Base-by-base conservation (phyloP, 306 rosid genomes). In the Lathyrus oleraceus region DNA sequence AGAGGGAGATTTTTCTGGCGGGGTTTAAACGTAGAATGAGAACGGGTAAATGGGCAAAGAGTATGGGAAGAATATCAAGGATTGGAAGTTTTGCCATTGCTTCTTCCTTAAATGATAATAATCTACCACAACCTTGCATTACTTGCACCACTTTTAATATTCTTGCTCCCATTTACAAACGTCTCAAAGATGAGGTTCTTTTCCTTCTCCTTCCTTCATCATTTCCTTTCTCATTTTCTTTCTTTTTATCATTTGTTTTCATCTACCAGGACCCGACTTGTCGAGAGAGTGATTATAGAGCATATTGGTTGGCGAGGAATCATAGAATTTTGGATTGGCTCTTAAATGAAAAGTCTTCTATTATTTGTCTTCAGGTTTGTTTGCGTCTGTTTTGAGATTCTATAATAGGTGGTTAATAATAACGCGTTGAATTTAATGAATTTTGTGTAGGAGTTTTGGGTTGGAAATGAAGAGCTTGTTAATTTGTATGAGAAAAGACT, bases 141-240 rank as follows among this genome's bases (percentile, higher is more conserved):
- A 87, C 97, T 21, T 94, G 99, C 75, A 94, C 99, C 8, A 94
- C 99, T 28, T 94, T 94, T 69, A 94, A 94, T 77, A 91, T 94
- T 57, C 97, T 94, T 35, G 99, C 99, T 38, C 99, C 99, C 47
- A 94, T 94, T n/a, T 94, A 94, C 82, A 94, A 94, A 78, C 97
- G 99, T 23, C 71, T 94, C 68, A 65, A 78, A 61, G 81, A 70
- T 11, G 86, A 94, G 90, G 98, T 92, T 51, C 63, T 35, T 10
- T 8, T 73, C 1, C 10, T 57, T 30, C 23, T 35, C 13, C 28
- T 3, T 32, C 39, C 0, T 35, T 35, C 1, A 35, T 35, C 39
- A 1, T 35, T 8, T 17, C 2, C 21, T 9, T 9, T 17, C 2
- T 8, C 16, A 43, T 8, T 9, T 49, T 49, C 1, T 21, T 35